A percentile compares a stretch with the other conserved stretches of the same genome.
These are phyloP conservation scores for Rosa chinensis DNA, from an alignment of 306 rosid genomes.

Conservation along the genomic window DNA sequence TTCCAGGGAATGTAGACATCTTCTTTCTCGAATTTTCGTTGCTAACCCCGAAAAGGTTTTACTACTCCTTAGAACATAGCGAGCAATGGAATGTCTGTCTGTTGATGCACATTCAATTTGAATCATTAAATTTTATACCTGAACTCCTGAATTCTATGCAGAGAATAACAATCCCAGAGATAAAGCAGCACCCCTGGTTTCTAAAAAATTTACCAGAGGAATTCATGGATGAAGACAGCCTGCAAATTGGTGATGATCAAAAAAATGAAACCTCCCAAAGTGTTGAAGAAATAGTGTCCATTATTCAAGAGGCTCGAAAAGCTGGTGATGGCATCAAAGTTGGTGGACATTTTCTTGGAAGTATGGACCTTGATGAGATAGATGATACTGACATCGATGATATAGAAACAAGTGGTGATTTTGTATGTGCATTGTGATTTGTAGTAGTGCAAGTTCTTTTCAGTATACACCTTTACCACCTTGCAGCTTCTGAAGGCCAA, in stretches of 20 bases:
- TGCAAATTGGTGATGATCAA: conserved; percentile 27
- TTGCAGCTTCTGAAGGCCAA: not conserved
- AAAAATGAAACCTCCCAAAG: conserved; percentile 39
- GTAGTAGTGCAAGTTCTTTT: conserved; percentile 21
- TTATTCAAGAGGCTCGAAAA: conserved; percentile 76
- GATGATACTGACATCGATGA: conserved; percentile 89
- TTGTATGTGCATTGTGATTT: conserved; percentile 67
- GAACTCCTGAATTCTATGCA: conserved; percentile 19
- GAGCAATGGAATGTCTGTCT: not conserved
- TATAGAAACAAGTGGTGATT: conserved; percentile 84
- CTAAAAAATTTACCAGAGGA: conserved; percentile 67
- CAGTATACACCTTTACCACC: conserved; percentile 23
- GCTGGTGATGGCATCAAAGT: conserved; percentile 49
- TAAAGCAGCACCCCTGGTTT: conserved; percentile 79
- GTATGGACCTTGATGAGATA: conserved; percentile 86
- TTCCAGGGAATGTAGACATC: conserved; percentile 74
- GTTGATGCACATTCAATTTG: not conserved
- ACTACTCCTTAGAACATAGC: not conserved
- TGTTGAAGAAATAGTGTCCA: conserved; percentile 61
- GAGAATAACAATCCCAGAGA: conserved; percentile 91
- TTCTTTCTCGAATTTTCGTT: conserved; percentile 76
- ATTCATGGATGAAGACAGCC: conserved; percentile 50
- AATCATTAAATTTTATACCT: not conserved
- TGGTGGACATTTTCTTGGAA: conserved; percentile 65
- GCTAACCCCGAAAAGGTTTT: conserved; percentile 85